phyloP scores from a whole-genome alignment of 495 filamentous ascomycete species.

The Parmelia sp. region DNA sequence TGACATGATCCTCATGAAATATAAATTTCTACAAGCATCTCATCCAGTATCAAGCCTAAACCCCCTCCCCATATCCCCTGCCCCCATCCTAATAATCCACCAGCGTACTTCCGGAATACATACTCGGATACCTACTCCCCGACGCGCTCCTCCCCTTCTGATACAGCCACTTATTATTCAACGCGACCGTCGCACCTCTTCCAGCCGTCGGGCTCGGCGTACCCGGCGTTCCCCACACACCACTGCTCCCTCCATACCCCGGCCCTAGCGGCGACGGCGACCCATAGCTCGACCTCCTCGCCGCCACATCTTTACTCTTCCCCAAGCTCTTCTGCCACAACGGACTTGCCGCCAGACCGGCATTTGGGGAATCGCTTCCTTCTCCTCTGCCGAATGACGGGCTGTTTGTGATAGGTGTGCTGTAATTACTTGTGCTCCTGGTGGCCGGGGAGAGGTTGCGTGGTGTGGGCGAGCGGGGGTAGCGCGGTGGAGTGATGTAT shows the following conservation, averaged over 20 bases:
- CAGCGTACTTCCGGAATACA: conserved; percentile 20
- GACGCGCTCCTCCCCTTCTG: conserved; percentile 57
- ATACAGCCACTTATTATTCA: conserved; percentile 92
- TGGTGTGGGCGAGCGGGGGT: conserved; percentile 66
- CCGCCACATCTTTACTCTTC: conserved; percentile 43
- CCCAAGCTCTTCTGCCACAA: conserved; percentile 62
- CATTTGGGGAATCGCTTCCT: conserved; percentile 38
- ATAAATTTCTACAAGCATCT: background rate
- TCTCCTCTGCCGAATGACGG: conserved; percentile 36
- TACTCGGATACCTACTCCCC: conserved; percentile 28
- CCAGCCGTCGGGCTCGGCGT: conserved; percentile 57
- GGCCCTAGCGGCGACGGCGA: conserved; percentile 49
- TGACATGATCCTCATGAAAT: background rate
- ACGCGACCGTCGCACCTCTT: conserved; percentile 60
- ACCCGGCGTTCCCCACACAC: conserved; percentile 39
- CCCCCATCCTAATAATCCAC: conserved; percentile 1
- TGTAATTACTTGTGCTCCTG: conserved; percentile 42
- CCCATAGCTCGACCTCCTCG: conserved; percentile 58
- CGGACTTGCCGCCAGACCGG: conserved; percentile 45
- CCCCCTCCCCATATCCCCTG: background rate
- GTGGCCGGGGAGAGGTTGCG: conserved; percentile 42
- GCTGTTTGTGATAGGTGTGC: conserved; percentile 43
- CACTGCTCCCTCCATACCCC: conserved; percentile 46
- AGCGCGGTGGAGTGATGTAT: conserved; percentile 82
- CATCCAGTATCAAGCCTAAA: no score